Evolutionary conservation across 2,329 filamentous ascomycete species (phyloP).

Genomic region (Aspergillus latus): DNA sequence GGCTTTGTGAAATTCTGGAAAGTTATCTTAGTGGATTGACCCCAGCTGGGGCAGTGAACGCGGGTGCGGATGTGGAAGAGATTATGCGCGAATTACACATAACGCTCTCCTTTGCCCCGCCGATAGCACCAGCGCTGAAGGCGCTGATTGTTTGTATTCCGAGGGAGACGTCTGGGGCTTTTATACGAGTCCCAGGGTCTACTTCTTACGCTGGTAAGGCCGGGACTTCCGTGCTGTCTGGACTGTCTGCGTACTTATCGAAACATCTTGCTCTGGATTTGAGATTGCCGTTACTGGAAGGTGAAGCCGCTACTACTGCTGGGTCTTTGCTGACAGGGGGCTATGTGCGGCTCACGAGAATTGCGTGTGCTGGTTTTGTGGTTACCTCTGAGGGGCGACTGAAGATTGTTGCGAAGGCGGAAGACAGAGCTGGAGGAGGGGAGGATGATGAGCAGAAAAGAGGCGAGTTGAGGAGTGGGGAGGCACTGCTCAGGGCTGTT

Average conservation of each 20-base stretch:
- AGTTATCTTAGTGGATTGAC: conserved; percentile 30
- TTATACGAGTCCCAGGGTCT: conserved; percentile 15
- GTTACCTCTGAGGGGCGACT: conserved; percentile 40
- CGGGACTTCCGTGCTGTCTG: conserved; percentile 24
- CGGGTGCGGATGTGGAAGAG: conserved; percentile 23
- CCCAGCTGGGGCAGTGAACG: neutral
- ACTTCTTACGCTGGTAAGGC: neutral
- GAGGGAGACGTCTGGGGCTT: conserved; percentile 26
- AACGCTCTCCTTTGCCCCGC: conserved; percentile 38
- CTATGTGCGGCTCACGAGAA: conserved; percentile 37
- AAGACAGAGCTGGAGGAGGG: conserved; percentile 15
- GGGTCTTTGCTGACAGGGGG: conserved; percentile 16
- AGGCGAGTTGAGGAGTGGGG: conserved; percentile 32
- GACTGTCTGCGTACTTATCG: conserved; percentile 37
- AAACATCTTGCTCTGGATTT: conserved; percentile 43
- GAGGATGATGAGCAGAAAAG: conserved; percentile 17
- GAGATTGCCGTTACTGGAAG: conserved; percentile 25
- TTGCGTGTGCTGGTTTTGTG: conserved; percentile 42
- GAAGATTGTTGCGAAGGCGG: conserved; percentile 35
- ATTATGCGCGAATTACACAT: conserved; percentile 42
- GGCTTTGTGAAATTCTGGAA: conserved; percentile 48
- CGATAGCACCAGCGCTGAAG: conserved; percentile 36
- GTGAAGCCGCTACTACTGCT: neutral
- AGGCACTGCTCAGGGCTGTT: conserved; percentile 33
- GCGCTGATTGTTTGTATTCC: conserved; percentile 37